Percentiles rank a stretch among this genome's conserved stretches.
Conservation (phyloP, 2,329 filamentous ascomycete genomes). For the Eutypella sp. region DNA sequence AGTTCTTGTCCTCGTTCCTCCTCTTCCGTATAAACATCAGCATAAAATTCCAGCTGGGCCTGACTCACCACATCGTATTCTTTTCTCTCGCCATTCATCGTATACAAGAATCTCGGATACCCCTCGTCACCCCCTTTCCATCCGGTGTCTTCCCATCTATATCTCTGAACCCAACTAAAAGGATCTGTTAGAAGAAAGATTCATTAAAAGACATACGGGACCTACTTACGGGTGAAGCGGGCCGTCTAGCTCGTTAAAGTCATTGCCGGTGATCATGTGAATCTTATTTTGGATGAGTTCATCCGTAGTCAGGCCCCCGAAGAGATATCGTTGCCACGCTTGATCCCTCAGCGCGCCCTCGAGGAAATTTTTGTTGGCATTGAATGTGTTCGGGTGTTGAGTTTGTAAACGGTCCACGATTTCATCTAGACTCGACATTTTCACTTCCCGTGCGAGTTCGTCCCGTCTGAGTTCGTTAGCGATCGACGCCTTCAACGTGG, state of each 20-base stretch:
- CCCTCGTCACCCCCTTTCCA: constrained; percentile 6
- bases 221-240: constrained; percentile 20
- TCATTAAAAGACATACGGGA: too few species aligned
- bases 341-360: constrained; percentile 17
- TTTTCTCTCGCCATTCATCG: constrained; percentile 14
- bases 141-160: constrained; percentile 6
- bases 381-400: not conserved
- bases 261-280: constrained; percentile 14
- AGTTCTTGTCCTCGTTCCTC: too few species aligned
- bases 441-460: constrained; percentile 2
- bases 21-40: too few species aligned
- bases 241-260: constrained; percentile 9
- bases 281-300: constrained; percentile 17
- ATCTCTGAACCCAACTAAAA: constrained; percentile 13
- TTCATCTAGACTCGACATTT: constrained; percentile 9
- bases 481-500: constrained; percentile 7
- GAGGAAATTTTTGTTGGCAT: constrained; percentile 14
- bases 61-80: constrained; percentile 21
- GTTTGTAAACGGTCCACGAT: constrained; percentile 5
- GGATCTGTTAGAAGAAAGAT: too few species aligned
- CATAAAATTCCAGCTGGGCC: not conserved
- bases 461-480: too few species aligned
- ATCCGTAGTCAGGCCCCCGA: constrained; percentile 22
- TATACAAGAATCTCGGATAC: constrained; percentile 17
- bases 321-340: constrained; percentile 20